Evolutionary conservation across 2,329 filamentous ascomycete species (phyloP).

Genomic region (Magnaporthiopsis rhizophila): DNA sequence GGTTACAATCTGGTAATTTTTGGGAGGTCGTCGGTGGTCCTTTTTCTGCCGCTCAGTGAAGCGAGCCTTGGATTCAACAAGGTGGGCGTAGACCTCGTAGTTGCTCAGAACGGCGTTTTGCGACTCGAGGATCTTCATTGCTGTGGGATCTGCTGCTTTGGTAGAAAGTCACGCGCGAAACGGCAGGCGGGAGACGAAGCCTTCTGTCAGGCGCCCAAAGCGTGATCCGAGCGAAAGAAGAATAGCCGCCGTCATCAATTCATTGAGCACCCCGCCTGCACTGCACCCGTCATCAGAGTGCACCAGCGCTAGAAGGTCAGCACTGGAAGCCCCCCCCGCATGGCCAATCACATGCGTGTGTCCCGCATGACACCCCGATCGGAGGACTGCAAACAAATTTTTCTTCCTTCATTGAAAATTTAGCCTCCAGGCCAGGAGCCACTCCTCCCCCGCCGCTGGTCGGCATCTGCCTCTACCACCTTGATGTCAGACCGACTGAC

Average conservation of each 20-base stretch:
- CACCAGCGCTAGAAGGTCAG: too few species aligned
- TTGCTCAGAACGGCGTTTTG: conserved; percentile 65
- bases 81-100: conserved; percentile 62
- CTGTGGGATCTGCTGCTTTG: conserved; percentile 10
- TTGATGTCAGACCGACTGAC: neutral
- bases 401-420: neutral
- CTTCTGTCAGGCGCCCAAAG: neutral
- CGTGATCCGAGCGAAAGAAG: neutral
- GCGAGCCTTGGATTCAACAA: conserved; percentile 39
- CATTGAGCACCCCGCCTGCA: neutral
- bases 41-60: conserved; percentile 3
- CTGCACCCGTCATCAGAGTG: neutral
- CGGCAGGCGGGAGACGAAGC: neutral
- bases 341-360: neutral
- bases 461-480: neutral
- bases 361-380: neutral
- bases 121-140: conserved; percentile 63
- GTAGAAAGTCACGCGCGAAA: neutral
- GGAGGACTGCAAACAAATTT: neutral
- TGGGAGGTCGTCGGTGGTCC: conserved; percentile 4
- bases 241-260: too few species aligned
- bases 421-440: neutral
- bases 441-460: neutral
- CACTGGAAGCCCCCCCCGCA: neutral
- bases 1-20: conserved; percentile 36